These are phyloP conservation scores for Rubia yunnanensis DNA, from an alignment of 257 asterid genomes.

Conservation along the genomic window DNA sequence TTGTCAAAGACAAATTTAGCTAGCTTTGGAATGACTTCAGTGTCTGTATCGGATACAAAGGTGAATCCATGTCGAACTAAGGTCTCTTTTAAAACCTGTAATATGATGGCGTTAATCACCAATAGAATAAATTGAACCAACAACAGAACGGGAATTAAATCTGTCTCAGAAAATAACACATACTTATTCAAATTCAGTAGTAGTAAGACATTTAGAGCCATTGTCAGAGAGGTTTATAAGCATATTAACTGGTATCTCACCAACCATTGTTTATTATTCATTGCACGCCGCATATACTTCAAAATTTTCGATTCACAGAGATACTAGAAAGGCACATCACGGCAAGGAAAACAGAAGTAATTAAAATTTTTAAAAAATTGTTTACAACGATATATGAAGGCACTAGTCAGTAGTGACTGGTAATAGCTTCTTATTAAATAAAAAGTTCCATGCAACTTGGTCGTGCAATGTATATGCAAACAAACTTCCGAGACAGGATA, in stretches of 20 bases:
- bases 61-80: conserved; percentile 88
- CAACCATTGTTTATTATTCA: neutral
- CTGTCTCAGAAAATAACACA: neutral
- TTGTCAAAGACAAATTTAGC: conserved; percentile 89
- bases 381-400: too few relatives aligned
- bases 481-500: neutral
- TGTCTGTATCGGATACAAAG: conserved; percentile 93
- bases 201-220: neutral
- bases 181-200: neutral
- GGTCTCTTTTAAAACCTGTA: conserved; percentile 82
- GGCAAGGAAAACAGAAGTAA: neutral
- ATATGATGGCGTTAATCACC: conserved; percentile 10
- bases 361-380: too few relatives aligned
- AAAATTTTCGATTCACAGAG: neutral
- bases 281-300: neutral
- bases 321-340: neutral
- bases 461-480: neutral
- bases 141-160: neutral
- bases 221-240: neutral
- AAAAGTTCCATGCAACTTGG: neutral
- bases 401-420: neutral
- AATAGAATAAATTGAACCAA: conserved; percentile 5
- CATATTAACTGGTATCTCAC: neutral
- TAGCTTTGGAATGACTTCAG: conserved; percentile 98
- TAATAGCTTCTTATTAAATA: too few relatives aligned